Evolutionary conservation across 768 basidiomycete species (phyloP), one percentile per base, ranked within the genome.

Genomic region (Tephrocybe sp.): DNA sequence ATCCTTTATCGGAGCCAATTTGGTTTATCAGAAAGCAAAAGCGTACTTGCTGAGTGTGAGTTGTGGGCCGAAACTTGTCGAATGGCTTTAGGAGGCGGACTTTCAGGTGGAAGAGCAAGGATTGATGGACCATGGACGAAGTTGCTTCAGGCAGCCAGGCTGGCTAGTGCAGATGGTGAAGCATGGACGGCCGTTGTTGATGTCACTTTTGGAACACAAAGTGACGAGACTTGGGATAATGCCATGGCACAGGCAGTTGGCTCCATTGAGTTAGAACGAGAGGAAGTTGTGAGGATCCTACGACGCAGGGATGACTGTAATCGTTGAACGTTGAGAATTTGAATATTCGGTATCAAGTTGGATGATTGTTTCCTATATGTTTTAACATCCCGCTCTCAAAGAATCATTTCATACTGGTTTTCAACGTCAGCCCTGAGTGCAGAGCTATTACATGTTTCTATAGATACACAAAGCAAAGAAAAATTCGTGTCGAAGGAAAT

Each of bases 41-140:
- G 71, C 17, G 75, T 96, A 17, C 72, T 72, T 17, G 78, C 79
- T 1, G 94, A 98, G 66, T 83, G 82, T 71, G 78, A 84, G 61
- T 75, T 92, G 42, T 93, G 94, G 93, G 76, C 86, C 5, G 87
- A 91, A 68, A 87, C 89, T 6, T 89, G 84, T 52, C 78, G 81
- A 22, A 68, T 72, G 17, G 85, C 83, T 2, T 68, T 92, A 34
- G 70, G 66, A 39, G 76, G 69, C 10, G 65, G 67, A 34, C 67
- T 78, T 35, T 69, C 67, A 19, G 78, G 76, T 49, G 77, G 72
- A 42, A 75, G 65, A 58, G 71, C 67, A 46, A 77, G 83, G 14
- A 77, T 86, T 1, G 86, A 87, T 62, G 79, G 77, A 0, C 89
- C 92, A 3, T 96, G 95, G 93, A 70, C 78, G 44, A 76, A 76